Evolutionary conservation across 176 grass and related monocot genomes (phyloP).

Genomic region (Ampelocalamus luodianensis): DNA sequence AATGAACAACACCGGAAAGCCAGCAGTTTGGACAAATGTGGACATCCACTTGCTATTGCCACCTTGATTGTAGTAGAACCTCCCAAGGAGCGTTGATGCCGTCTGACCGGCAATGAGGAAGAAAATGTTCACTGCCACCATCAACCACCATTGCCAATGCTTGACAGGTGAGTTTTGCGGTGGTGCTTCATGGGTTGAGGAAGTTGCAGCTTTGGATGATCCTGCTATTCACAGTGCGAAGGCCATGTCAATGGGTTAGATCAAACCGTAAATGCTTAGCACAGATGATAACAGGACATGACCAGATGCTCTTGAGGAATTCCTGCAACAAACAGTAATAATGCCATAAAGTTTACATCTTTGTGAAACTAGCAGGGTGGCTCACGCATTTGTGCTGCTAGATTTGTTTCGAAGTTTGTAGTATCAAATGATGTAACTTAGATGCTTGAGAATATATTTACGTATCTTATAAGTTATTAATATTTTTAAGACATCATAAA

Average conservation of each 20-base stretch:
- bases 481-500: too few relatives aligned
- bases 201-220: conserved; percentile 52
- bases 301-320: neutral
- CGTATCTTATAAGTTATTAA: too few relatives aligned
- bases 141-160: conserved; percentile 68
- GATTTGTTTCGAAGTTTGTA: too few relatives aligned
- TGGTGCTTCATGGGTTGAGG: conserved; percentile 9
- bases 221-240: conserved; percentile 40
- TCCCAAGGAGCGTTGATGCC: conserved; percentile 65
- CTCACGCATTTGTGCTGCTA: too few relatives aligned
- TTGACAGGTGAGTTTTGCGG: conserved; percentile 12
- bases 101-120: conserved; percentile 78
- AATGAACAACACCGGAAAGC: conserved; percentile 71
- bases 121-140: conserved; percentile 66
- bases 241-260: neutral
- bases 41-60: conserved; percentile 93
- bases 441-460: too few relatives aligned
- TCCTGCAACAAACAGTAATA: neutral
- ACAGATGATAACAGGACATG: neutral
- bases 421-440: too few relatives aligned
- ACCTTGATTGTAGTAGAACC: conserved; percentile 97
- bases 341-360: neutral
- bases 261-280: neutral
- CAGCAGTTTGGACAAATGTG: conserved; percentile 72
- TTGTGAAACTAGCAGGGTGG: neutral